Percentiles rank a stretch among this genome's conserved stretches.
Evolutionary conservation across 2,329 filamentous ascomycete species (phyloP).

Genomic region (Epichloe gansuensis): DNA sequence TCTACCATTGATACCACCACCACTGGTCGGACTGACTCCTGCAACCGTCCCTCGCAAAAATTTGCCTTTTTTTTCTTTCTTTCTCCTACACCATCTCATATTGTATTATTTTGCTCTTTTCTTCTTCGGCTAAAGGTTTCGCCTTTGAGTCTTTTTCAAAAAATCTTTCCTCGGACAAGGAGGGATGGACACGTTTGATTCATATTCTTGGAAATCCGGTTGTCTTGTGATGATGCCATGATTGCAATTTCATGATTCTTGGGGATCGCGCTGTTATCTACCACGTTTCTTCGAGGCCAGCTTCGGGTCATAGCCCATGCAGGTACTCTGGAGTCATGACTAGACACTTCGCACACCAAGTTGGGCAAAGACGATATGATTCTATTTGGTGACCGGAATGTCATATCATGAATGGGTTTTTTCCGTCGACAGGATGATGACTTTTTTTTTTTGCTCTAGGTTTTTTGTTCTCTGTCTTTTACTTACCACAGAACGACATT

Average conservation of each 20-base stretch:
- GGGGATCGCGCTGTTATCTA: background rate
- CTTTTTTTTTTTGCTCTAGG: background rate
- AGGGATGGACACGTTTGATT: background rate
- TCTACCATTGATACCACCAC: background rate
- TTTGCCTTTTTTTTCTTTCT: background rate
- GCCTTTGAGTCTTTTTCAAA: too few species aligned
- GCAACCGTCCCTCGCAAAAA: background rate
- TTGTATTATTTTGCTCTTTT: background rate
- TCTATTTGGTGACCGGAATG: background rate
- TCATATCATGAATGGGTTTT: background rate
- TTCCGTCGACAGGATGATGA: background rate
- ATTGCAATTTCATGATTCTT: background rate
- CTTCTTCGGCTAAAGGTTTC: too few species aligned
- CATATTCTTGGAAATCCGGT: background rate
- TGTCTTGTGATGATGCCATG: background rate
- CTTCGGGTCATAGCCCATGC: background rate
- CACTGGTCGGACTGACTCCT: background rate
- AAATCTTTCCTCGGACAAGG: too few species aligned
- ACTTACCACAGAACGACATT: too few species aligned
- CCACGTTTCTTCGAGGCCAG: background rate
- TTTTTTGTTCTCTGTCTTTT: background rate
- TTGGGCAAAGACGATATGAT: background rate
- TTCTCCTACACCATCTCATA: background rate
- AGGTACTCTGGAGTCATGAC: background rate
- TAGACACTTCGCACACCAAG: background rate